Evolutionary conservation across 1,139 yeast genomes (phyloP).

Genomic region (Protomyces inouyei): DNA sequence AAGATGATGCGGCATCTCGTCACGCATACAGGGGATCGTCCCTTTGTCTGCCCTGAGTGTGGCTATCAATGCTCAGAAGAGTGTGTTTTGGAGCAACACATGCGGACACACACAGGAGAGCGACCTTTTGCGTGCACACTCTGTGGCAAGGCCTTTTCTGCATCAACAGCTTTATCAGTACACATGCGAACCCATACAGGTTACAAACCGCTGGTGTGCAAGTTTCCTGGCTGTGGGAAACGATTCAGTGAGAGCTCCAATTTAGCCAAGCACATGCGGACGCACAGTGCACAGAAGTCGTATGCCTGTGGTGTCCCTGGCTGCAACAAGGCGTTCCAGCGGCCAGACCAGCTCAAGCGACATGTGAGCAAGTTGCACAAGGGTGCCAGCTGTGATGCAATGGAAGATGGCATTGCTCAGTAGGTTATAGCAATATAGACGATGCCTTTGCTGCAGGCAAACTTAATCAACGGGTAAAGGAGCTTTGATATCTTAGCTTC

Average conservation of each 20-base stretch:
- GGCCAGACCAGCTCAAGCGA: conserved; percentile 86
- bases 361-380: conserved; percentile 42
- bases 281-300: conserved; percentile 35
- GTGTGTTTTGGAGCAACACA: conserved; percentile 63
- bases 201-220: conserved; percentile 79
- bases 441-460: too few species aligned
- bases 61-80: conserved; percentile 60
- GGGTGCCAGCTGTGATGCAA: neutral
- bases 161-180: conserved; percentile 51
- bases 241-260: conserved; percentile 86
- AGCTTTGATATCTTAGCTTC: too few species aligned
- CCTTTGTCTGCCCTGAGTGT: conserved; percentile 32
- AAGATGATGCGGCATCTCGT: conserved; percentile 80
- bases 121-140: conserved; percentile 76
- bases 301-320: conserved; percentile 35
- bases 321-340: conserved; percentile 40
- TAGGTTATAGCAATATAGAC: too few species aligned
- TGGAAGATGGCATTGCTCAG: too few species aligned
- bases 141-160: conserved; percentile 72
- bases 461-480: too few species aligned
- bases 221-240: conserved; percentile 75
- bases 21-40: conserved; percentile 67
- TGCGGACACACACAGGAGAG: conserved; percentile 81
- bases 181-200: conserved; percentile 88
- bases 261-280: conserved; percentile 76